Evolutionary conservation across 805 yeast species (phyloP), one percentile per base, ranked within the genome.

Genomic region (Lipomyces spencermartinsiae): DNA sequence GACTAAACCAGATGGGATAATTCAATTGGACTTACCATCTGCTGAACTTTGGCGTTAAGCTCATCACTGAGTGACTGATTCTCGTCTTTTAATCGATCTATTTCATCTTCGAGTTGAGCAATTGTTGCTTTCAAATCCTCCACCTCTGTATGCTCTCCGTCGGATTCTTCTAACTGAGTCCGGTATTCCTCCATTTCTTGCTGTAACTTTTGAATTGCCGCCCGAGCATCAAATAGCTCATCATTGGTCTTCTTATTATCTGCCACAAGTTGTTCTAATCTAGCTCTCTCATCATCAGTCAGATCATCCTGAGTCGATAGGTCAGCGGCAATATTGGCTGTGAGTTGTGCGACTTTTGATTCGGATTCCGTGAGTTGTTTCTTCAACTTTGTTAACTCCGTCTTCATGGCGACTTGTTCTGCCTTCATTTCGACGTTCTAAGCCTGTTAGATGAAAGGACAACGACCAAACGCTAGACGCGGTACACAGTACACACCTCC

Each of bases 121-220:
- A 62, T 37, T 22, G 46, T 31, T 3, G 14, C 37, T 19, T 55
- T 55, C 25, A 63, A 19, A 19, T 63, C 68, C 12, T 62, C 58
- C 16, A 51, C n/a, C 43, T 61, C 66, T 10, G 49, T 19, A 22
- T 68, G 65, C 10, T 65, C 71, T 19, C 49, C 56, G 8, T 70
- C 71, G 12, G 72, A 54, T 37, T 71, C 69, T 7, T 69, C 72
- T 19, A 63, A 29, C 22, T 69, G 64, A 7, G 60, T 59, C 4
- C 66, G 57, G 31, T 61, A 71, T n/a, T 71, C 72, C 25, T 66
- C 69, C 70, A 71, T 69, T 58, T 71, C 66, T 7, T 57, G 31
- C 49, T 61, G 70, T 19, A 71, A 62, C n/a, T 51, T 56, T 14
- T 61, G 62, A 14, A 71, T 58, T 22, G 63, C 66, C 5, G 58